Percentiles rank a stretch among this genome's conserved stretches.
phyloP scores from a whole-genome alignment of 345 rosid species.

The Boechera retrofracta region DNA sequence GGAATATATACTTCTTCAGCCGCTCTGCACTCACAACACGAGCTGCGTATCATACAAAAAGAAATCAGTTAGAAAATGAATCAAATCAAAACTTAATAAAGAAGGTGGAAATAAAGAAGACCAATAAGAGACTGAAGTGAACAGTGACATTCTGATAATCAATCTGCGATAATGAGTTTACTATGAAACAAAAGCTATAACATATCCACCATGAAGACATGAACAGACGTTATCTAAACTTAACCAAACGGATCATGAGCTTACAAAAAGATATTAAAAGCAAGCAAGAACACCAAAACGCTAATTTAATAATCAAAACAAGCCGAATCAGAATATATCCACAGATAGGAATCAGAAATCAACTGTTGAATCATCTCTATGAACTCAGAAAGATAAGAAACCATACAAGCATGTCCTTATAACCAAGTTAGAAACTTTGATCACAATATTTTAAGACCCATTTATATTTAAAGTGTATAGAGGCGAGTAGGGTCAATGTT shows the following conservation, averaged over 20 bases:
- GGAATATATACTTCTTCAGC: slow-evolving; percentile 77
- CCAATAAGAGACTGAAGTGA: neutral
- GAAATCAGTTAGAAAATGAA: slow-evolving; percentile 1
- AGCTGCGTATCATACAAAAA: slow-evolving; percentile 55
- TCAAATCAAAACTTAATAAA: slow-evolving; percentile 1
- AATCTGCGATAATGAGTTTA: neutral
- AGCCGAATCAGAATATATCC: neutral
- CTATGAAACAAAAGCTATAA: neutral
- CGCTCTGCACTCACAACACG: slow-evolving; percentile 79
- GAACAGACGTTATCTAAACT: neutral
- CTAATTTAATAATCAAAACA: neutral
- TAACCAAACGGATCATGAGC: slow-evolving; percentile 12
- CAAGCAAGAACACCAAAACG: neutral
- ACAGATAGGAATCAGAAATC: neutral
- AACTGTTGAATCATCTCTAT: neutral
- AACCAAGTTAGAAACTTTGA: neutral
- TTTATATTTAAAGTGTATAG: neutral
- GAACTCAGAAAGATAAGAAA: neutral
- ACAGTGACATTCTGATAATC: neutral
- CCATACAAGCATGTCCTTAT: neutral
- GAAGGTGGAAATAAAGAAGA: neutral
- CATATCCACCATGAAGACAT: neutral
- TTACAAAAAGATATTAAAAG: neutral
- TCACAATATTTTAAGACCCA: neutral
- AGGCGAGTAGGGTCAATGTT: neutral